A percentile compares a stretch with the other conserved stretches of the same genome.
Conservation (phyloP, 331 rosid genomes). For the Quercus lobata region DNA sequence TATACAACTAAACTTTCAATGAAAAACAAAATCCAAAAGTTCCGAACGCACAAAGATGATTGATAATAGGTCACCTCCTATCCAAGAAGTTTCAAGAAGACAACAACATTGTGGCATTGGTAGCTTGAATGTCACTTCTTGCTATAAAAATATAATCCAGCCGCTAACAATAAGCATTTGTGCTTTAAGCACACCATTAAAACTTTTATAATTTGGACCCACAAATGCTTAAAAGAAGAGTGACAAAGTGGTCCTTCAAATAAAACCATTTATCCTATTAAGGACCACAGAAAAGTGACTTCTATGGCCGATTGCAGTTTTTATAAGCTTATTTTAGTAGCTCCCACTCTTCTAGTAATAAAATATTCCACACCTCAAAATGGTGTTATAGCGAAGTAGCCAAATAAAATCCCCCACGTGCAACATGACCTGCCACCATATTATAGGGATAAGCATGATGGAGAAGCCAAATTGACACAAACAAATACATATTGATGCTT, state of each 20-base stretch:
- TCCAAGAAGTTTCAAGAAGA: background rate
- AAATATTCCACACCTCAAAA: background rate
- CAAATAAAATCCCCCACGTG: slow-evolving; percentile 10
- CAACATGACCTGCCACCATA: background rate
- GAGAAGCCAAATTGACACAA: background rate
- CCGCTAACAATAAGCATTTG: background rate
- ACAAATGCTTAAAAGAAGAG: background rate
- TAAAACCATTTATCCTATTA: background rate
- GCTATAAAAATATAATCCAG: background rate
- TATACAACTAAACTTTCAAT: too few relatives aligned
- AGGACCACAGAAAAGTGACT: too few relatives aligned
- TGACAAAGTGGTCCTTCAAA: background rate
- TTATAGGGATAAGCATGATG: background rate
- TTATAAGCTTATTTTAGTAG: too few relatives aligned
- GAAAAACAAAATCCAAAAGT: too few relatives aligned
- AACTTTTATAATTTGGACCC: background rate
- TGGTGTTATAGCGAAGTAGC: background rate
- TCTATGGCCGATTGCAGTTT: too few relatives aligned
- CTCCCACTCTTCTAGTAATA: too few relatives aligned
- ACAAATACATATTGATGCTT: too few relatives aligned
- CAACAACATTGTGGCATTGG: background rate
- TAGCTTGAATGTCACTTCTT: background rate
- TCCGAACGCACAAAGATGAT: too few relatives aligned
- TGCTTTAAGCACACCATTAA: background rate
- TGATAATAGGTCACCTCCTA: background rate